Conservation (phyloP, 2,329 filamentous ascomycete genomes). For the Coleophoma cylindrospora region DNA sequence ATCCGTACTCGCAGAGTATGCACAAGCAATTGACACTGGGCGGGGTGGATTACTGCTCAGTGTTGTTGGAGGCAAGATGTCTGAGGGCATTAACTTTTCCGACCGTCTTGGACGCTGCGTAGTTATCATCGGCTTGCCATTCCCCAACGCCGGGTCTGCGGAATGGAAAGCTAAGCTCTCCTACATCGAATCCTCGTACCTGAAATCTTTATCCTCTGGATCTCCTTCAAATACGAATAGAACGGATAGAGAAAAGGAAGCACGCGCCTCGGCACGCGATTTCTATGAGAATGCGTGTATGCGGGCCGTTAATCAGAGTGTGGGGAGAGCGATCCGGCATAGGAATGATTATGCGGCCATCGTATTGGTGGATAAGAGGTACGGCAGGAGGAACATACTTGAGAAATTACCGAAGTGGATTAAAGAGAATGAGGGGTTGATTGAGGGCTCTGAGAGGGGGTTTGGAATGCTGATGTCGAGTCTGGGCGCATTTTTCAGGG, state of each 20-base stretch:
- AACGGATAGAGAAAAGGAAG: constrained; percentile 29
- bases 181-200: constrained; percentile 66
- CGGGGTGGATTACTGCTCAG: constrained; percentile 78
- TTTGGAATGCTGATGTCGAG: constrained; percentile 55
- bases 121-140: constrained; percentile 86
- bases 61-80: constrained; percentile 91
- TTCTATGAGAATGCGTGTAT: constrained; percentile 96
- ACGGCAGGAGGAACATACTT: constrained; percentile 67
- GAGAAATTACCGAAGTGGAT: constrained; percentile 90
- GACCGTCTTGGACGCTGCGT: constrained; percentile 86
- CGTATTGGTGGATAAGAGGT: constrained; percentile 76
- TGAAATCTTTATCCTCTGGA: constrained; percentile 28
- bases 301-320: constrained; percentile 94
- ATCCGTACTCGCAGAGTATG: constrained; percentile 69
- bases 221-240: constrained; percentile 8
- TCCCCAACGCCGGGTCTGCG: constrained; percentile 81
- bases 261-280: constrained; percentile 61
- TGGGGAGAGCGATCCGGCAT: constrained; percentile 88
- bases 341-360: constrained; percentile 86
- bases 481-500: constrained; percentile 52
- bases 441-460: constrained; percentile 42
- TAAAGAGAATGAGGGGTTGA: constrained; percentile 52
- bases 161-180: constrained; percentile 92
- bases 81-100: constrained; percentile 97
- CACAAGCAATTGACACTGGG: constrained; percentile 53